Conservation (phyloP, 2,329 filamentous ascomycete species). For the Fusarium fracticaudum region DNA sequence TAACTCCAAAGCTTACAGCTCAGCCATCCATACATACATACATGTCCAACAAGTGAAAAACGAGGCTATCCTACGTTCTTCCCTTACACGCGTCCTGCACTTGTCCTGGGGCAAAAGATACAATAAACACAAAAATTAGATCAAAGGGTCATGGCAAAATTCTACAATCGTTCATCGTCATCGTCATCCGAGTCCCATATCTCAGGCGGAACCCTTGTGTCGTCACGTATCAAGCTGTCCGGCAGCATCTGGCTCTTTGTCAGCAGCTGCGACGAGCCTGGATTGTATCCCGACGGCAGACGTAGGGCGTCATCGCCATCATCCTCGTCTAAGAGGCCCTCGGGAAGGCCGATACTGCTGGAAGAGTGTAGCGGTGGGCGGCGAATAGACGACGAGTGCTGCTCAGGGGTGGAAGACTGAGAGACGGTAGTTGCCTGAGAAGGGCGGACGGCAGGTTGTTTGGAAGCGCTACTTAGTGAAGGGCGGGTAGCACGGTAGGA, state of each 20-base stretch:
- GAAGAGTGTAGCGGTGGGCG: slow-evolving; percentile 31
- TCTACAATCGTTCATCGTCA: slow-evolving; percentile 31
- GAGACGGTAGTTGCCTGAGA: slow-evolving; percentile 53
- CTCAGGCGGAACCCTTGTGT: slow-evolving; percentile 44
- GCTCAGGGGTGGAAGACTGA: slow-evolving; percentile 47
- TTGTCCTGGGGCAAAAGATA: neutral
- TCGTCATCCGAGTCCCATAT: slow-evolving; percentile 53
- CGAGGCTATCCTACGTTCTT: neutral
- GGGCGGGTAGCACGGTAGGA: slow-evolving; percentile 33
- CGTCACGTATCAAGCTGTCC: slow-evolving; percentile 55
- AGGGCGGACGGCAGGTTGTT: slow-evolving; percentile 32
- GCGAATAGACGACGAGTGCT: slow-evolving; percentile 17
- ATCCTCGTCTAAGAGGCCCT: slow-evolving; percentile 32
- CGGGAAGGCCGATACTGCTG: slow-evolving; percentile 41
- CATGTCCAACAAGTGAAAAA: neutral
- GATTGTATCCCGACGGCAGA: slow-evolving; percentile 16
- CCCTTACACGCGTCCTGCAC: neutral
- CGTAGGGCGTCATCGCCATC: slow-evolving; percentile 41
- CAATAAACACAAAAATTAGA: neutral
- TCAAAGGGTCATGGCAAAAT: neutral
- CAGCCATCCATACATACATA: neutral
- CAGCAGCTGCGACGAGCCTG: slow-evolving; percentile 57
- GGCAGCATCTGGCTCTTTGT: slow-evolving; percentile 64
- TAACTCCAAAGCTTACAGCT: slow-evolving; percentile 19
- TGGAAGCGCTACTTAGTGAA: slow-evolving; percentile 15